Base-by-base conservation (phyloP, 306 rosid species). In the Cucurbita ficifolia region DNA sequence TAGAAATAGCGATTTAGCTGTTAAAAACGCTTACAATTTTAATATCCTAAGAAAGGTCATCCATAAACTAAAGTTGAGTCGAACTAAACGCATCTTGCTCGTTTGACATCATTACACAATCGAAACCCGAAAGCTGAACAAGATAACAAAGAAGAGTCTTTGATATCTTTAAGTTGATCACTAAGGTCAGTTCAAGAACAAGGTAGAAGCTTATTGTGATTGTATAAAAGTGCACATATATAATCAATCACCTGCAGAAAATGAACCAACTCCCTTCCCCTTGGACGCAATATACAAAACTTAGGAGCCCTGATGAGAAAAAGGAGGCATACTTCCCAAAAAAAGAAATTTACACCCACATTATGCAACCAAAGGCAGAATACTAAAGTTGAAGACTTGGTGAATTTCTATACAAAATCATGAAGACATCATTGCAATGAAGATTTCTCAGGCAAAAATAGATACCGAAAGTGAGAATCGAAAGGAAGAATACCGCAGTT, bases 401-500 rank as follows among this genome's bases (percentile, higher is more conserved):
- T 24, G 56, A 68, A 22, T 69, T 7, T 69, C 24, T 69, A 69
- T 69, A 69, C 73, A 69, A 69, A 50, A 49, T 24, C 24, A 70
- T 49, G 46, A 16, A 29, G 74, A 33, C 33, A 38, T 70, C 74
- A 50, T 70, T 70, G 74, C 59, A 70, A 48, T 33, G 74, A 17
- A 70, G 59, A 29, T 57, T 75, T 78, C 58, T 77, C 85, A 0
- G 87, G 87, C 24, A 89, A 79, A 73, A 89, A 85, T 53, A 89
- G 80, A 80, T 89, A 89, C 5, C 96, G 92, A 74, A 89, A 89
- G 68, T 76, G 83, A 14, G 92, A 89, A 73, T 87, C 92, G 4
- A 87, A 87, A 14, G 88, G 91, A 61, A 89, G 85, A 77, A 89
- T 79, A 74, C 87, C 91, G 50, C 96, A 89, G 83, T 85, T 89